Conservation (phyloP, 305 asterid species). For the Salvia sclarea region DNA sequence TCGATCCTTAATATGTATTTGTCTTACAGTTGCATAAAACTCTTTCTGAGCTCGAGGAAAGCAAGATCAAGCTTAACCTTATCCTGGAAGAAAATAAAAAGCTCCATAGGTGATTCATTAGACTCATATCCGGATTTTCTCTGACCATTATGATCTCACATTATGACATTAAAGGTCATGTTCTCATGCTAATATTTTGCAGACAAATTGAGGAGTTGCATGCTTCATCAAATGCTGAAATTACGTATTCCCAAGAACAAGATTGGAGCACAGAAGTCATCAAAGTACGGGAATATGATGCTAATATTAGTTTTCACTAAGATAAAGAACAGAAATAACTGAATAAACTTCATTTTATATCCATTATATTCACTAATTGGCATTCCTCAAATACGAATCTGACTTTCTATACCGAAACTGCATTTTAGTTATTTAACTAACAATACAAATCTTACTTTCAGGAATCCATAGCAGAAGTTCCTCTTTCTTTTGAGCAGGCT, state of each 20-base stretch:
- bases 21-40: slow-evolving; percentile 64
- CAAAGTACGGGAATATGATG: slow-evolving; percentile 49
- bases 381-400: slow-evolving; percentile 3
- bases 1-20: slow-evolving; percentile 30
- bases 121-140: slow-evolving; percentile 24
- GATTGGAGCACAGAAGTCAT: slow-evolving; percentile 57
- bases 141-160: slow-evolving; percentile 15
- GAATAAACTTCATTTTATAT: slow-evolving; percentile 3
- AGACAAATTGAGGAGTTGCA: slow-evolving; percentile 70
- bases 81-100: slow-evolving; percentile 71
- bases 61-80: slow-evolving; percentile 57
- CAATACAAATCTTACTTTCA: slow-evolving; percentile 35
- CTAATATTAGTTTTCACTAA: slow-evolving; percentile 1
- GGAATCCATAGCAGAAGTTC: slow-evolving; percentile 76
- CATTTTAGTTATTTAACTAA: slow-evolving; percentile 26
- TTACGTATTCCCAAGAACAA: slow-evolving; percentile 44
- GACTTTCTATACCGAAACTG: neutral
- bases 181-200: slow-evolving; percentile 34
- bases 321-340: neutral
- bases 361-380: neutral
- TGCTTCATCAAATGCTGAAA: slow-evolving; percentile 40
- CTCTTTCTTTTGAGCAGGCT: slow-evolving; percentile 42
- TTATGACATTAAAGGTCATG: neutral
- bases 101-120: slow-evolving; percentile 59
- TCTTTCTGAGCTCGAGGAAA: slow-evolving; percentile 63